phyloP scores from a whole-genome alignment of 345 rosid species.

The Hibiscus tridactylites region DNA sequence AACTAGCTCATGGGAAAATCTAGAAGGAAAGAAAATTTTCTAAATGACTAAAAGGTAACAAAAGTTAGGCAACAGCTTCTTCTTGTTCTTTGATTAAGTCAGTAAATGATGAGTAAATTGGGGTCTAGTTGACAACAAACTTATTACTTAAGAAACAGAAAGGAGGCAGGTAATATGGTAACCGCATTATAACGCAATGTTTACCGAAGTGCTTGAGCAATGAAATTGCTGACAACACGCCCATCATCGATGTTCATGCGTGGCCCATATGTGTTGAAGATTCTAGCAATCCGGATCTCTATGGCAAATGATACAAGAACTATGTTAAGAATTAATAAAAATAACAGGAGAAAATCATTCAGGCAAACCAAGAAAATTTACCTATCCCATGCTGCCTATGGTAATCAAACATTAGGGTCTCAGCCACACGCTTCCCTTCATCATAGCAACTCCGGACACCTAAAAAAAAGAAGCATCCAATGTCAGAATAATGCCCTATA shows the following conservation, averaged over 20 bases:
- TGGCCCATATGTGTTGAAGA: constrained; percentile 96
- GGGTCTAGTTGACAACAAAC: background rate
- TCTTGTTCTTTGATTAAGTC: background rate
- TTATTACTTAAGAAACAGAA: background rate
- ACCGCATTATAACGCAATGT: background rate
- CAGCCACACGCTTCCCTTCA: constrained; percentile 98
- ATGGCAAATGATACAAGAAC: background rate
- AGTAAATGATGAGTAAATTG: background rate
- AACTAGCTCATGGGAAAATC: background rate
- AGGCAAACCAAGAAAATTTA: constrained; percentile 17
- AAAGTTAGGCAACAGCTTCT: background rate
- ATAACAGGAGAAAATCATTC: background rate
- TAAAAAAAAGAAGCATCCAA: constrained; percentile 14
- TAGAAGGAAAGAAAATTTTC: background rate
- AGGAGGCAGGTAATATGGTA: background rate
- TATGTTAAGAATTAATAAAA: constrained; percentile 3
- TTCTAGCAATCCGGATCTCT: constrained; percentile 99
- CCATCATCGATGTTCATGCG: constrained; percentile 99
- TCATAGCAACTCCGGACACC: constrained; percentile 96
- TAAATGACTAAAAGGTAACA: background rate
- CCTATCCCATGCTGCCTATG: constrained; percentile 96
- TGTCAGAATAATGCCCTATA: background rate
- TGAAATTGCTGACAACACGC: constrained; percentile 99
- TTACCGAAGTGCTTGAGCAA: constrained; percentile 96
- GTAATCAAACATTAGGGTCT: constrained; percentile 94